Base-by-base conservation (phyloP, 2,329 filamentous ascomycete genomes). In the Claviceps humidiphila region DNA sequence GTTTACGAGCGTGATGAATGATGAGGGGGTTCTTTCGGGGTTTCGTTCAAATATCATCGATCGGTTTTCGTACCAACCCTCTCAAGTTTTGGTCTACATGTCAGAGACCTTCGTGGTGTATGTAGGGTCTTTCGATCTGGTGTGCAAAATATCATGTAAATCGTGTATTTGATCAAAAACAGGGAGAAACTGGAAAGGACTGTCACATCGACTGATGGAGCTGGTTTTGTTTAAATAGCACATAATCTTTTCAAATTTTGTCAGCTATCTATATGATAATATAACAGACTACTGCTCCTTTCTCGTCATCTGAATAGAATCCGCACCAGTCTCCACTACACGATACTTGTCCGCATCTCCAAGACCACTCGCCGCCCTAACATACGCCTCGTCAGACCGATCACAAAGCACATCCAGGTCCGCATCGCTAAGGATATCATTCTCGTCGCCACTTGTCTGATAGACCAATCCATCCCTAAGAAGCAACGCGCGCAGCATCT, bases 351-450 rank as follows among this genome's bases (percentile, higher is more conserved):
- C 83, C 1, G 82, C 82, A 59, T 83, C 77, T 5, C 89, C 88
- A 48, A 87, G 67, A 0, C 90, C 90, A 61, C 81, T 85, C 54
- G 91, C 89, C 1, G 90, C 90, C 52, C 80, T 76, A 41, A 78
- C 78, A 57, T 82, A 84, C 0, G 81, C 81, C 37, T 73, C 74
- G 40, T 83, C 79, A 52, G 74, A 80, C 48, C 89, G 74, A 68
- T 97, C 90, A 45, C 88, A 87, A 50, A 98, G 65, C 2, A 87
- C 81, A 2, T 83, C 77, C 26, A 98, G 61, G 61, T 97, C 93
- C 26, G 77, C 73, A 47, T 93, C 80, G 43, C 80, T 87, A 39
- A 97, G 66, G 8, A 97, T 71, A 34, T 82, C 76, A 46, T 80
- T 76, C 0, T 80, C 79, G 0, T 75, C 76, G 16, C n/a, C 3